Evolutionary conservation across 495 filamentous ascomycete genomes (phyloP).

Genomic region (Xylaria scruposa): DNA sequence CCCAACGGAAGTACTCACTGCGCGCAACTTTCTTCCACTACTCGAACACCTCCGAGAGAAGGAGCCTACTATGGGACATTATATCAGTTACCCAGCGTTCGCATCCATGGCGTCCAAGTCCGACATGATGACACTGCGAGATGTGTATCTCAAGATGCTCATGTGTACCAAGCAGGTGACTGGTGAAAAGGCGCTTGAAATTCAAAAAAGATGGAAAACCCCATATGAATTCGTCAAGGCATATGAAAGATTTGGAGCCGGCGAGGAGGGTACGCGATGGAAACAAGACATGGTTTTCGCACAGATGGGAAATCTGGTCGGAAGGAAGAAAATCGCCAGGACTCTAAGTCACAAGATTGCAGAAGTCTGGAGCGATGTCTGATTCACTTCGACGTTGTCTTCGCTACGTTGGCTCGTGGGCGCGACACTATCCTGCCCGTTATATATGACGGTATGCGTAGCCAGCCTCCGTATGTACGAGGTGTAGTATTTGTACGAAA

Average conservation of each 20-base stretch:
- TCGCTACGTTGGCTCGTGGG: no score
- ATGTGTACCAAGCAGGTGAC: constrained; percentile 83
- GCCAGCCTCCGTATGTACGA: background rate
- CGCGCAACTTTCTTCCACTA: constrained; percentile 71
- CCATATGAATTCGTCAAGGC: constrained; percentile 73
- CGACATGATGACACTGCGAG: constrained; percentile 72
- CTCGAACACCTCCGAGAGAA: constrained; percentile 61
- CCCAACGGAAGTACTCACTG: constrained; percentile 69
- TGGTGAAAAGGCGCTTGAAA: constrained; percentile 82
- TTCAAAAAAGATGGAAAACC: constrained; percentile 77
- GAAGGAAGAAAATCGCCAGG: constrained; percentile 71
- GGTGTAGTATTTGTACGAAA: background rate
- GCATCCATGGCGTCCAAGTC: constrained; percentile 76
- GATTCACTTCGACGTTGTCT: background rate
- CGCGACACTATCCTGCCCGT: background rate
- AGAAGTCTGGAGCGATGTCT: constrained; percentile 71
- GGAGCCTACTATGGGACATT: constrained; percentile 58
- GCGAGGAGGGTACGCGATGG: constrained; percentile 54
- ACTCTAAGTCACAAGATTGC: constrained; percentile 72
- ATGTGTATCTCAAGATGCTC: constrained; percentile 84
- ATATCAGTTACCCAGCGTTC: constrained; percentile 77
- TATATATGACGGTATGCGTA: background rate
- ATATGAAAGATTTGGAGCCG: constrained; percentile 59
- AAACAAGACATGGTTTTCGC: constrained; percentile 61
- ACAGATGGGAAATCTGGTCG: constrained; percentile 62